Evolutionary conservation across 208 protist genomes (phyloP), one percentile per base, ranked within the genome.

Genomic region (Wallacemonas sp.): DNA sequence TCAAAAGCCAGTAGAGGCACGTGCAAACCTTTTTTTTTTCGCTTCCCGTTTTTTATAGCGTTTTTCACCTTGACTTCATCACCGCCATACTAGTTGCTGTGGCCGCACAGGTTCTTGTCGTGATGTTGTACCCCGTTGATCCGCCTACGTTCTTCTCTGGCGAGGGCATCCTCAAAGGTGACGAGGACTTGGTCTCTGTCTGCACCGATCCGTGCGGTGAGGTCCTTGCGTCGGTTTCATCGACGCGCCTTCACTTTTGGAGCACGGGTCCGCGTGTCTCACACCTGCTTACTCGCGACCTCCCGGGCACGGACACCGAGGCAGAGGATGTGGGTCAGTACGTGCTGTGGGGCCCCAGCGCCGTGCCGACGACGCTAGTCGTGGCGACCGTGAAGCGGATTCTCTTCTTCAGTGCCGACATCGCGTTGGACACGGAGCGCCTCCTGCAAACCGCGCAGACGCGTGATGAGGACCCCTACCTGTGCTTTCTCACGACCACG

Each of bases 181-280:
- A 61, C 16, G 83, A 88, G 68, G 66, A 49, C 49, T 62, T 85
- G 26, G 62, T 85, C 58, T 78, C 44, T 19, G 65, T 89, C 38
- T 64, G 76, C 27, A 70, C 76, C 14, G 83, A 74, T 61, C 44
- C 73, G 4, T 65, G 27, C 24, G 70, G 78, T 32, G 72, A 74
- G 17, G 73, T 83, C 21, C 34, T 87, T 11, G 81, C 68, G 16
- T 65, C 80, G n/a, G 69, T 89, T 19, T 88, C 82, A 8, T 70
- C 85, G 44, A 46, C 73, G 36, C 79, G 80, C 57, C 52, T 91
- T 27, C 77, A 92, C 26, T 80, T 94, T 47, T 94, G 77, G 74
- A 76, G 70, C 19, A 71, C 56, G 11, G 56, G 61, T 1, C 61
- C 61, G 6, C 70, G 80, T 43, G 39, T 78, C 0, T 66, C 76